phyloP scores from a whole-genome alignment of 371 early-diverging fungal genomes.

The Coemansia sp. region DNA sequence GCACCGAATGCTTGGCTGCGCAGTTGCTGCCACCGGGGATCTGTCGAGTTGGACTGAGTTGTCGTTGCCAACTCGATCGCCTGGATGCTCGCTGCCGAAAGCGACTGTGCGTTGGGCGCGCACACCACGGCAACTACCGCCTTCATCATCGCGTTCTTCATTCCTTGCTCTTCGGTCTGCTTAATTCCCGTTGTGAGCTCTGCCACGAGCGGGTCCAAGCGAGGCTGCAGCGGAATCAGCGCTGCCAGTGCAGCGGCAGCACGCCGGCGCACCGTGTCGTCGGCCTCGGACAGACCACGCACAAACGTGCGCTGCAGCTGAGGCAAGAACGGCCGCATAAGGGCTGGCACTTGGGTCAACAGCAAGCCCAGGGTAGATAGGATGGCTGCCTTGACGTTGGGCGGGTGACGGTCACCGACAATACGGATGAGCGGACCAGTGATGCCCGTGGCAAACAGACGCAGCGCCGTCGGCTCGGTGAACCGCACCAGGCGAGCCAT shows the following conservation, averaged over 20 bases:
- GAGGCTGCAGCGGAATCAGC: slow-evolving; percentile 77
- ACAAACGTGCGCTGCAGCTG: slow-evolving; percentile 97
- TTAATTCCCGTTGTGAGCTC: slow-evolving; percentile 80
- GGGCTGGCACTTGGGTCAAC: slow-evolving; percentile 77
- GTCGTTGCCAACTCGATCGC: slow-evolving; percentile 31
- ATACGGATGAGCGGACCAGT: slow-evolving; percentile 97
- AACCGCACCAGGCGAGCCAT: slow-evolving; percentile 57
- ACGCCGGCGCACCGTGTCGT: slow-evolving; percentile 68
- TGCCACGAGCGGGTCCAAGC: slow-evolving; percentile 83
- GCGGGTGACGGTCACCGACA: slow-evolving; percentile 90
- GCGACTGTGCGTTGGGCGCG: slow-evolving; percentile 30
- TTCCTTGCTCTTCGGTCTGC: slow-evolving; percentile 47
- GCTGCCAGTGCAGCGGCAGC: slow-evolving; percentile 80
- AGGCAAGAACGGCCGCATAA: slow-evolving; percentile 94
- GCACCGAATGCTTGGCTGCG: slow-evolving; percentile 55
- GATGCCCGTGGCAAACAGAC: slow-evolving; percentile 90
- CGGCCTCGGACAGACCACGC: slow-evolving; percentile 81
- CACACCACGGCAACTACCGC: slow-evolving; percentile 38
- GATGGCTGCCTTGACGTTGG: slow-evolving; percentile 89
- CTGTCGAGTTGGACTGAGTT: slow-evolving; percentile 3
- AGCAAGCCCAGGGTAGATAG: slow-evolving; percentile 78
- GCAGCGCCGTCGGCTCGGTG: slow-evolving; percentile 65
- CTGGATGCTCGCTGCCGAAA: slow-evolving; percentile 45
- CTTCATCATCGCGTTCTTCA: slow-evolving; percentile 43
- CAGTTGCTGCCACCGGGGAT: slow-evolving; percentile 41